These are phyloP conservation scores for Zymoseptoria pseudotritici DNA, from an alignment of 2,329 filamentous ascomycete species.

Conservation along the genomic window DNA sequence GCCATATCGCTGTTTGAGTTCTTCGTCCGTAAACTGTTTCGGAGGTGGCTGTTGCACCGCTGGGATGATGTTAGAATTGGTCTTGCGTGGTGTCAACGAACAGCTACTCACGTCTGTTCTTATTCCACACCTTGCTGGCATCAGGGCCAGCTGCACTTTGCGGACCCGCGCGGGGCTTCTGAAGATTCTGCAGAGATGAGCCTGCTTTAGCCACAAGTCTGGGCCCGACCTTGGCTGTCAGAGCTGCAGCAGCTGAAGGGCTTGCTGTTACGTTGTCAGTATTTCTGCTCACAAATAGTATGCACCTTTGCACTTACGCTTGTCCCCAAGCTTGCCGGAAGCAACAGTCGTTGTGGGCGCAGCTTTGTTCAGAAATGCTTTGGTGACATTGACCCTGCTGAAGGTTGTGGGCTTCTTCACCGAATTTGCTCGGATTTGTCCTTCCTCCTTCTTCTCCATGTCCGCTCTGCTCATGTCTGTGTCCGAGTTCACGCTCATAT, in stretches of 20 bases:
- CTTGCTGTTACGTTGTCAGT: conserved; percentile 32
- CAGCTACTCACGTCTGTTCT: conserved; percentile 64
- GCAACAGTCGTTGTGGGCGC: conserved; percentile 44
- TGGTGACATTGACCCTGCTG: conserved; percentile 80
- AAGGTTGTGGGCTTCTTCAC: conserved; percentile 71
- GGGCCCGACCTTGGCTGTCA: conserved; percentile 48
- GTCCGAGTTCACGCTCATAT: conserved; percentile 67
- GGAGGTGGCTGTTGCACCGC: conserved; percentile 60
- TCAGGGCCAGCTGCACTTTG: conserved; percentile 52
- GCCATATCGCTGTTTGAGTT: conserved; percentile 73
- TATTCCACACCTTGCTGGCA: conserved; percentile 75
- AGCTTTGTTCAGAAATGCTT: conserved; percentile 73
- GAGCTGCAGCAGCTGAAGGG: conserved; percentile 36
- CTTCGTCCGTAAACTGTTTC: conserved; percentile 79
- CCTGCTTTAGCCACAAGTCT: conserved; percentile 70
- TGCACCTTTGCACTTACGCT: conserved; percentile 34
- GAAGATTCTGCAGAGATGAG: conserved; percentile 45
- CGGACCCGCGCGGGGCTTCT: conserved; percentile 29
- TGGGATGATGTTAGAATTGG: conserved; percentile 27
- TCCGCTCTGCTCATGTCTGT: conserved; percentile 61
- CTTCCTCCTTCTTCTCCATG: conserved; percentile 46
- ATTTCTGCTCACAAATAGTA: background rate
- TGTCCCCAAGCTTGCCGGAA: conserved; percentile 44
- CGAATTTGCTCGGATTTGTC: conserved; percentile 46
- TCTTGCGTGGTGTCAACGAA: background rate